Evolutionary conservation across 148 eudicot genomes (phyloP), one percentile per base, ranked within the genome.

Genomic region (Gaultheria prostrata): DNA sequence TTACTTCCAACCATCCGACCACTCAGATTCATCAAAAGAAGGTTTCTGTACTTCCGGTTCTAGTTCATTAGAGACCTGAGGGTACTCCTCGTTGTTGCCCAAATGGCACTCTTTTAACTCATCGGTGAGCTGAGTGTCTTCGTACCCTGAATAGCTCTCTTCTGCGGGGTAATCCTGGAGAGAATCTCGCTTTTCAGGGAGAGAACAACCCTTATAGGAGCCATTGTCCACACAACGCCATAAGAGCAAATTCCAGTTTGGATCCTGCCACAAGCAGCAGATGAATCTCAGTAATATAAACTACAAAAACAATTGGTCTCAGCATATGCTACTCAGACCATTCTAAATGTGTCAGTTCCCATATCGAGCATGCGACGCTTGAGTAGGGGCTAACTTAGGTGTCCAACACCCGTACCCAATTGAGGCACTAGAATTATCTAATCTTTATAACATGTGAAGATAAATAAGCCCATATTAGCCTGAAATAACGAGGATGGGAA

Each of bases 151-250:
- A 49, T 77, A 4, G 28, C 59, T 57, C 17, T 81, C 84, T 57
- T 85, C 69, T 70, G 69, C 6, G 39, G 89, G 81, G 32, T 39
- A 51, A 15, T 79, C 92, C 54, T 85, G 80, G 77, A 13, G 3
- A 48, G 39, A 77, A 50, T 54, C 71, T 86, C 83, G 85, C 85
- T 81, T 92, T 43, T 89, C 92, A 2, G 99, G 99, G 53, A 93
- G 98, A 86, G 92, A 84, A 78, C 98, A 97, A 8, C 99, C 99
- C 82, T 90, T 82, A 83, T 97, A 94, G 54, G 99, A 90, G 46
- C 80, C 85, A 67, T 91, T 91, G 8, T 97, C 99, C 3, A 82
- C 90, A 82, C 97, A 94, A 43, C 90, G 90, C 95, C 99, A 94
- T 63, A 97, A 85, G 32, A 94, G 89, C 86, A 88, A 83, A 83